Base-by-base conservation (phyloP, 371 early-diverging fungal species). In the Coemansia sp. region DNA sequence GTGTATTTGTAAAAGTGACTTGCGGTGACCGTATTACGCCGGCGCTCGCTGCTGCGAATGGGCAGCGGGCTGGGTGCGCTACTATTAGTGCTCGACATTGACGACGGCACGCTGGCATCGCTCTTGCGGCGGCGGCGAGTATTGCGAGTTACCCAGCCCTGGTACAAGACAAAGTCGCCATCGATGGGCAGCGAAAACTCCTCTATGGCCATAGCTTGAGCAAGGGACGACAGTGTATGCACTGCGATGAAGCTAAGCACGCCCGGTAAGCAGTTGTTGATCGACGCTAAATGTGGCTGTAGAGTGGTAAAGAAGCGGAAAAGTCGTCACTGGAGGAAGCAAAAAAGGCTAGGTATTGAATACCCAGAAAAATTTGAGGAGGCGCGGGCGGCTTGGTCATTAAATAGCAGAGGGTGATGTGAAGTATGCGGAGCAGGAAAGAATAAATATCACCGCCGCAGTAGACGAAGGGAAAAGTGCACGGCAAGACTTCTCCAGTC, bases 11-110 rank as follows among this genome's bases (percentile, higher is more conserved):
- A 40, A 31, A 51, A 33, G 36, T 53, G 9, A 10, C 34, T 49
- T n/a, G 70, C 51, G 11, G 34, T 57, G 11, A 75, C 48, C 2
- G 76, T 71, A 61, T 75, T 71, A 47, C 76, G 66, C 12, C 76
- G 65, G 16, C 61, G 52, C 38, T 55, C 74, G 0, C 43, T 2
- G 1, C 49, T 26, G 14, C 60, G 41, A 16, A 51, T 34, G 26
- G 43, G 20, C 5, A 43, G 16, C 1, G 66, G 53, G 35, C 38
- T 53, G 36, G 36, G 7, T 14, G 3, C 9, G 34, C 36, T 53
- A 16, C n/a, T 35, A 35, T n/a, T 31, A 12, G 36, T 36, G 36
- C 33, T 66, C 3, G 70, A 50, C 39, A 61, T 54, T 34, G 54
- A 42, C 0, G 58, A 57, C 5, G 63, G 63, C 10, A 68, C 35